A percentile compares a stretch with the other conserved stretches of the same genome.
Conservation (phyloP, 139 green algal species). For the Prasinococcaceae sp. region DNA sequence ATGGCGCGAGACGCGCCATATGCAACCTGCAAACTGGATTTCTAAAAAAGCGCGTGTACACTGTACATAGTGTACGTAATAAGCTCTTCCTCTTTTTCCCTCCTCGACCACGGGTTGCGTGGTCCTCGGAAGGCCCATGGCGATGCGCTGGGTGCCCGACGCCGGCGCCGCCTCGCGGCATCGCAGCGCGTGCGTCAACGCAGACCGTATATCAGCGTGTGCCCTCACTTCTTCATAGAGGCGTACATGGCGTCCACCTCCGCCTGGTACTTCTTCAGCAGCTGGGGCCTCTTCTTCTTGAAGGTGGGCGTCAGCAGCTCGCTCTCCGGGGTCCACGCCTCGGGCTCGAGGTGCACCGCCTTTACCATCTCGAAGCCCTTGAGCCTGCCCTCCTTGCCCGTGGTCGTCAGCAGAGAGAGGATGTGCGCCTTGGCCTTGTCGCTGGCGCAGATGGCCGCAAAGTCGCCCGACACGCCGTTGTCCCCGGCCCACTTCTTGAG, state of each 20-base stretch:
- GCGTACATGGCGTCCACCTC: not conserved
- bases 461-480: not conserved
- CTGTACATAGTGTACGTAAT: no score
- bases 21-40: no score
- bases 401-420: conserved; percentile 3
- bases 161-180: no score
- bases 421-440: not conserved
- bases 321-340: conserved; percentile 51
- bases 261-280: conserved; percentile 31
- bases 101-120: no score
- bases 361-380: conserved; percentile 33
- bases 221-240: no score
- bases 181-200: no score
- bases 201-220: no score
- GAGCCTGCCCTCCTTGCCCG: conserved; percentile 6
- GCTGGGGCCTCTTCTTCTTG: conserved; percentile 64
- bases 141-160: no score
- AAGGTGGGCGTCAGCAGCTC: conserved; percentile 71
- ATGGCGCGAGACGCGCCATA: no score
- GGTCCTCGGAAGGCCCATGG: no score
- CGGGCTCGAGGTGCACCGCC: conserved; percentile 43
- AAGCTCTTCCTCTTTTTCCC: no score
- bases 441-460: not conserved
- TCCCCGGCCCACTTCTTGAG: conserved; percentile 19
- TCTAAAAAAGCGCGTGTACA: no score